A percentile compares a stretch with the other conserved stretches of the same genome.
Conservation (phyloP, 2,329 filamentous ascomycete genomes). For the Ceratocystiopsis brevicomis region DNA sequence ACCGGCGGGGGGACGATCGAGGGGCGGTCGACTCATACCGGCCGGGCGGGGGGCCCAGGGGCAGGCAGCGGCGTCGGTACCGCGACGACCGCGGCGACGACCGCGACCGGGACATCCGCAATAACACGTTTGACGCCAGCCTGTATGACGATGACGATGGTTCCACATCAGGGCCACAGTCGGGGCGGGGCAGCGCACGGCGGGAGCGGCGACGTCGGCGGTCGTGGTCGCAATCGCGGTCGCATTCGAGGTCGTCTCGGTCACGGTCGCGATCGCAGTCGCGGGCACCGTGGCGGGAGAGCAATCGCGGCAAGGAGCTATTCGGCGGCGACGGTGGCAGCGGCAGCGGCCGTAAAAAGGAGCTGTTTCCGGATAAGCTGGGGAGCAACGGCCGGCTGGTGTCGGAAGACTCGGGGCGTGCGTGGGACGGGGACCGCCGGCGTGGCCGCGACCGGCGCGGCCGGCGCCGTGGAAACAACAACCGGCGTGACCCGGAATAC, state of each 20-base stretch:
- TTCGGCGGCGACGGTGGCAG: slow-evolving; percentile 22
- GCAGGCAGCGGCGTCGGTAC: slow-evolving; percentile 8
- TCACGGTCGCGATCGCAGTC: not conserved
- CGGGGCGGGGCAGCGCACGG: slow-evolving; percentile 13
- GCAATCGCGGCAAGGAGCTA: slow-evolving; percentile 41
- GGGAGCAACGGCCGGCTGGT: not conserved
- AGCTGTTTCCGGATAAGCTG: slow-evolving; percentile 7
- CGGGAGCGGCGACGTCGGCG: slow-evolving; percentile 6
- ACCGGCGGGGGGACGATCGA: slow-evolving; percentile 40
- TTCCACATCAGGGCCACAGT: slow-evolving; percentile 10
- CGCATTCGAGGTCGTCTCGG: not conserved
- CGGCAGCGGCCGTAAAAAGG: slow-evolving; percentile 8
- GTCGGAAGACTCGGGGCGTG: too few relatives aligned
- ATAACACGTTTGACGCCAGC: slow-evolving; percentile 42
- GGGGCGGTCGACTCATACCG: slow-evolving; percentile 16
- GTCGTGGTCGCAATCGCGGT: slow-evolving; percentile 1
- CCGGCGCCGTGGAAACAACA: not conserved
- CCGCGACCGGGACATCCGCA: slow-evolving; percentile 29
- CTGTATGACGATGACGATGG: slow-evolving; percentile 39
- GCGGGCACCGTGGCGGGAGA: slow-evolving; percentile 9
- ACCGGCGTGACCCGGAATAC: slow-evolving; percentile 12
- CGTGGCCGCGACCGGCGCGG: slow-evolving; percentile 21
- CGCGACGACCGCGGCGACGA: slow-evolving; percentile 20
- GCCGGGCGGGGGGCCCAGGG: slow-evolving; percentile 4
- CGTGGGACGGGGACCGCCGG: not conserved